Base-by-base conservation (phyloP, 768 basidiomycete species). In the Trametes maxima region DNA sequence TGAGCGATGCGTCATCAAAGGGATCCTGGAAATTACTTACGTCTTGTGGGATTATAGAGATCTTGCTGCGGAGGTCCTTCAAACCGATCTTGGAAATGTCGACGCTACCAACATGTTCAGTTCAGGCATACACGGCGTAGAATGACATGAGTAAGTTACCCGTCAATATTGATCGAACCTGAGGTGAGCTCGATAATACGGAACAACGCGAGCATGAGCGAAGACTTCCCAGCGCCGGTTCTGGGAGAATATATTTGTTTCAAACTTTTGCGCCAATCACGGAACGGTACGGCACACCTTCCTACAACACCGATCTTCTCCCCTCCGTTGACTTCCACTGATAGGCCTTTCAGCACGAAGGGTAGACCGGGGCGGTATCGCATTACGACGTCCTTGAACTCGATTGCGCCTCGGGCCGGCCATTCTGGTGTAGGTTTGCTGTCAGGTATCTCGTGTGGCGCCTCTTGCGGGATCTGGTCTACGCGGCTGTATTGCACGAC, bases 291-390 rank as follows among this genome's bases (percentile, higher is more conserved):
- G 4, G 44, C 71, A 7, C 48, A 78, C 69, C 85, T 70, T 51
- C 89, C 89, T 10, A 92, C 89, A 39, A 92, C 83, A 14, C 89
- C 90, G 56, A 92, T 85, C 76, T 90, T 90, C 73, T 93, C 89
- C 0, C 87, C 86, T 0, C 82, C 82, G 2, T 76, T 72, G 46
- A 92, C 81, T n/a, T 74, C 74, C 65, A 92, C 48, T 5, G 81
- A 81, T 19, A 92, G 76, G 0, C 83, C 84, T 65, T 86, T 85
- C 39, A 93, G 77, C 3, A 92, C 89, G 14, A 82, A 80, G 0
- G 90, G 89, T n/a, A 92, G 76, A 3, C 86, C 88, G 0, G 84
- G 81, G 21, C 91, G 76, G 69, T 94, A 92, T 17, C 77, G 76
- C 82, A 88, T 81, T 5, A 74, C 69, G 22, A 87, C 77, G 37